phyloP scores from a whole-genome alignment of 352 stramenopile species.

The Phytophthora aleatoria region DNA sequence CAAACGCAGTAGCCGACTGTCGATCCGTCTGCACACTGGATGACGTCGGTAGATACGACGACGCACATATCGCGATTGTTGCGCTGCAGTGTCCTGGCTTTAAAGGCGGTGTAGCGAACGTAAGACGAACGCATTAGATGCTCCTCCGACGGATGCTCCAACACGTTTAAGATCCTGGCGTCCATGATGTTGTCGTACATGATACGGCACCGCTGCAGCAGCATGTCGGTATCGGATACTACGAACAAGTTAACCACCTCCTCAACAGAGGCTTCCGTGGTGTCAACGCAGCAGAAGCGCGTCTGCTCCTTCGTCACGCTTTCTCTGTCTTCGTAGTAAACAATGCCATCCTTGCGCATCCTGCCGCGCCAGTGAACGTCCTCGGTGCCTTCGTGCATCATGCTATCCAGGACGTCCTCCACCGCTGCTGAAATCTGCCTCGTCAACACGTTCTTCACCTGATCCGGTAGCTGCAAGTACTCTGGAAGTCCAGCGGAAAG shows the following conservation, averaged over 20 bases:
- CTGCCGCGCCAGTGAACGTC: constrained; percentile 35
- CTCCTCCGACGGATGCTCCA: constrained; percentile 40
- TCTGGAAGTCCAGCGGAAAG: constrained; percentile 16
- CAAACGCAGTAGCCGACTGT: constrained; percentile 57
- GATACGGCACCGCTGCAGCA: constrained; percentile 42
- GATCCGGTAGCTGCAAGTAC: constrained; percentile 26
- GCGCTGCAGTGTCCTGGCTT: constrained; percentile 35
- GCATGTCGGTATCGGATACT: constrained; percentile 41
- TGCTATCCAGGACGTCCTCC: constrained; percentile 46
- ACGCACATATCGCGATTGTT: constrained; percentile 54
- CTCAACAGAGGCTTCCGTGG: constrained; percentile 35
- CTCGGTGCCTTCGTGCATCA: constrained; percentile 40
- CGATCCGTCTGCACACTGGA: constrained; percentile 38
- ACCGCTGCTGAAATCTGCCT: constrained; percentile 39
- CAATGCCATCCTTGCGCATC: constrained; percentile 42
- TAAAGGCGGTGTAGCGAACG: constrained; percentile 51
- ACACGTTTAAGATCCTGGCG: constrained; percentile 38
- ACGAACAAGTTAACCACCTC: constrained; percentile 46
- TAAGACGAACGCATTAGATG: constrained; percentile 43
- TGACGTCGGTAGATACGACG: constrained; percentile 46
- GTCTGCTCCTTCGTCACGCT: constrained; percentile 41
- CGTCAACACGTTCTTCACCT: constrained; percentile 29
- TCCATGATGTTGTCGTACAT: constrained; percentile 54
- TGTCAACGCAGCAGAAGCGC: constrained; percentile 46
- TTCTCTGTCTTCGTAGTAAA: constrained; percentile 45